Evolutionary conservation across 495 filamentous ascomycete genomes (phyloP).

Genomic region (Echria macrotheca): DNA sequence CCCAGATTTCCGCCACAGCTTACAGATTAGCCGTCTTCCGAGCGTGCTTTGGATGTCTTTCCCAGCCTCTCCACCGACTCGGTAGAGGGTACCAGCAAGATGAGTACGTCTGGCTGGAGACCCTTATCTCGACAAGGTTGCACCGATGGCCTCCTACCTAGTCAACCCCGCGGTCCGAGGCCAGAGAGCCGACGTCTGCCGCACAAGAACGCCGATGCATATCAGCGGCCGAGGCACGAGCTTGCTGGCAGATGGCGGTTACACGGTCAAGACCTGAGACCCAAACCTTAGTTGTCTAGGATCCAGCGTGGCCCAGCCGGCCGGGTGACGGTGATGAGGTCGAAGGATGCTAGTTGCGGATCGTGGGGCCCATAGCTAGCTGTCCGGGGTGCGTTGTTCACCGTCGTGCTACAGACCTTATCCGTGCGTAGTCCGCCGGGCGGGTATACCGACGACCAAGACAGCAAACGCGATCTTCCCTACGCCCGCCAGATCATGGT

Average conservation of each 20-base stretch:
- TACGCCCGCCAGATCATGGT: neutral
- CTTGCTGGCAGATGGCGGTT: neutral
- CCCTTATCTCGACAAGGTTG: constrained; percentile 13
- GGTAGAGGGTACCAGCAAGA: neutral
- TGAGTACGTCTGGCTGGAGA: neutral
- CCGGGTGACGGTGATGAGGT: neutral
- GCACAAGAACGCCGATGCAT: constrained; percentile 5
- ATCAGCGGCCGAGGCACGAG: neutral
- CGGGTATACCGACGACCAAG: neutral
- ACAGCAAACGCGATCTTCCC: too few relatives aligned
- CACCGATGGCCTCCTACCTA: constrained; percentile 3
- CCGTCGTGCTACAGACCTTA: neutral
- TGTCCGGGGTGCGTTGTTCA: neutral
- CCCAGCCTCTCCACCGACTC: constrained; percentile 6
- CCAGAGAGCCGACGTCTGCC: constrained; percentile 7
- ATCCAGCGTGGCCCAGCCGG: neutral
- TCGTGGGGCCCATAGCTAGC: neutral
- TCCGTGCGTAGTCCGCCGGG: neutral
- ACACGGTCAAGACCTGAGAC: constrained; percentile 1
- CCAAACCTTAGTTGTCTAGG: neutral
- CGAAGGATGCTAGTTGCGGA: neutral
- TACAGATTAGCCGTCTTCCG: neutral
- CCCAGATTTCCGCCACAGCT: too few relatives aligned
- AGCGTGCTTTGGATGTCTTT: neutral
- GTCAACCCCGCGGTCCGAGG: constrained; percentile 6